phyloP scores from a whole-genome alignment of 495 filamentous ascomycete genomes.

The Penicillium pulvis region DNA sequence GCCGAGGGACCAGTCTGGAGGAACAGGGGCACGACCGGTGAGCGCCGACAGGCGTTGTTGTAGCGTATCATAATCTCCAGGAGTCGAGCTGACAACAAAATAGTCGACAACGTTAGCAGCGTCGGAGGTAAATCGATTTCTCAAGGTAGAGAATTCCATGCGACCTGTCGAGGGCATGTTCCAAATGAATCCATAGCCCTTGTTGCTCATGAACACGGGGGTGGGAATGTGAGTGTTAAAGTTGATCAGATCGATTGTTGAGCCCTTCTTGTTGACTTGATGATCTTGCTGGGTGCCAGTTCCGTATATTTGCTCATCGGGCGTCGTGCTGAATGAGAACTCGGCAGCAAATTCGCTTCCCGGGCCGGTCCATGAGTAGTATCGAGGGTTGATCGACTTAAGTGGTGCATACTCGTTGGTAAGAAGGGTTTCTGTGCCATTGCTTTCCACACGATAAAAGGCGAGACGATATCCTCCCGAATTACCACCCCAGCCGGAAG shows the following conservation, averaged over 20 bases:
- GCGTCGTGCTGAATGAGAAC: conserved; percentile 33
- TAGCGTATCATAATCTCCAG: conserved; percentile 30
- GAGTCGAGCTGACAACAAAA: conserved; percentile 23
- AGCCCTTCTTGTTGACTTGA: conserved; percentile 31
- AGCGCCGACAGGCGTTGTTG: conserved; percentile 31
- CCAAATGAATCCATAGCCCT: conserved; percentile 33
- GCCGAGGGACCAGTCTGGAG: conserved; percentile 33
- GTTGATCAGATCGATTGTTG: conserved; percentile 30
- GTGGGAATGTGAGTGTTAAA: conserved; percentile 34
- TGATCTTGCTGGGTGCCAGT: conserved; percentile 36
- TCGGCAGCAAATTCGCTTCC: conserved; percentile 30
- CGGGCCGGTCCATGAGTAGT: conserved; percentile 28
- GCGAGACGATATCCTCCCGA: conserved; percentile 31
- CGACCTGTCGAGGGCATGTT: conserved; percentile 32
- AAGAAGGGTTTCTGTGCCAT: conserved; percentile 30
- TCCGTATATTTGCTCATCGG: conserved; percentile 34
- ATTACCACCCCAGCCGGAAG: conserved; percentile 29
- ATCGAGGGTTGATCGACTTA: conserved; percentile 32
- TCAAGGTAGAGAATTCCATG: conserved; percentile 31
- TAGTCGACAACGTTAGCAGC: conserved; percentile 32
- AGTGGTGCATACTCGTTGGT: conserved; percentile 37
- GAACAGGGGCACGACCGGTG: conserved; percentile 28
- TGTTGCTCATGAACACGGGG: conserved; percentile 32
- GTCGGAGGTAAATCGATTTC: conserved; percentile 26
- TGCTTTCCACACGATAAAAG: conserved; percentile 26